Percentiles rank a stretch among this genome's conserved stretches.
phyloP scores from a whole-genome alignment of 2,329 filamentous ascomycete species.

The Fusarium xylarioides region DNA sequence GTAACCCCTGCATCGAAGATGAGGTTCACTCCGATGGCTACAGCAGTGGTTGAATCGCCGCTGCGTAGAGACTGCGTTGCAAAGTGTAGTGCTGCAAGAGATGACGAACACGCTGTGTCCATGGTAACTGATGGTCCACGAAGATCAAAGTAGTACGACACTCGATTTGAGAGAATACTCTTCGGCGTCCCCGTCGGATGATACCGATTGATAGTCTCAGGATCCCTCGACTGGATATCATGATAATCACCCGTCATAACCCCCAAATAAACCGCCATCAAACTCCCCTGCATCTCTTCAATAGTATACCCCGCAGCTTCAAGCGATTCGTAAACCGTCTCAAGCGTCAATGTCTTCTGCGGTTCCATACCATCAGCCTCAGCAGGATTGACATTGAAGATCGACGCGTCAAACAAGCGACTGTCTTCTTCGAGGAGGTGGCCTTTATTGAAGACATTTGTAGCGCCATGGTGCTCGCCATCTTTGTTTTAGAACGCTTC shows the following conservation, averaged over 20 bases:
- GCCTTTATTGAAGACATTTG: conserved; percentile 44
- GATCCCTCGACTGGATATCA: conserved; percentile 16
- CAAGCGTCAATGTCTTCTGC: conserved; percentile 52
- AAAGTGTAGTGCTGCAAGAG: background rate
- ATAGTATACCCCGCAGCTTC: conserved; percentile 48
- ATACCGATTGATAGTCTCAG: conserved; percentile 43
- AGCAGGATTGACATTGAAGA: conserved; percentile 51
- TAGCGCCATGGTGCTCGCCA: conserved; percentile 41
- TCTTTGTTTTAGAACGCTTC: conserved; percentile 34
- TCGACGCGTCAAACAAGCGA: conserved; percentile 48
- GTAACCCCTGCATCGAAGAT: conserved; percentile 36
- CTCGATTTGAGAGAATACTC: background rate
- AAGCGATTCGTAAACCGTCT: conserved; percentile 55
- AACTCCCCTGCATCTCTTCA: conserved; percentile 31
- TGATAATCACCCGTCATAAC: conserved; percentile 26
- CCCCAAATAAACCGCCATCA: conserved; percentile 24
- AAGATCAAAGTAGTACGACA: conserved; percentile 1
- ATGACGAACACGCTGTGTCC: background rate
- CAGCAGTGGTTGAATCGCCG: background rate
- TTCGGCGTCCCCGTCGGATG: background rate
- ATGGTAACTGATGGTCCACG: background rate
- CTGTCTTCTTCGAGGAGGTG: conserved; percentile 44
- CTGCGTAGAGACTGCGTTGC: background rate
- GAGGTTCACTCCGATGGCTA: conserved; percentile 13
- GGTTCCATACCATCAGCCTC: conserved; percentile 54